Evolutionary conservation across 2,329 filamentous ascomycete genomes (phyloP).

Genomic region (Eurotiales sp.): DNA sequence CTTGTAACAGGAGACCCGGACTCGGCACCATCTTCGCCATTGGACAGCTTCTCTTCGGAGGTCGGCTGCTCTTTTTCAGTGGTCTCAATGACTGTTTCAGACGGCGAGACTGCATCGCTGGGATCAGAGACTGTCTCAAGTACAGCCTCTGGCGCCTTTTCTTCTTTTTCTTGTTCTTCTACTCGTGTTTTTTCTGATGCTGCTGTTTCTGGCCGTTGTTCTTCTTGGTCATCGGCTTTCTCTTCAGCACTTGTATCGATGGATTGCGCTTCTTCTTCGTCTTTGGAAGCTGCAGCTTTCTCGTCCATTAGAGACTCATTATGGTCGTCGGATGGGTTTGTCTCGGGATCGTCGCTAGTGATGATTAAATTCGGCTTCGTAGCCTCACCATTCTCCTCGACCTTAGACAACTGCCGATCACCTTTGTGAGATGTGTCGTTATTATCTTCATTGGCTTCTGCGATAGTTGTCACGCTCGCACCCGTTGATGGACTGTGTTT

Average conservation of each 20-base stretch:
- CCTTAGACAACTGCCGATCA: constrained; percentile 6
- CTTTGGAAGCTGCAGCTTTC: not conserved
- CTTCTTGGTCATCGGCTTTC: not conserved
- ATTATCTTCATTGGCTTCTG: constrained; percentile 78
- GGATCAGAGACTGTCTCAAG: not conserved
- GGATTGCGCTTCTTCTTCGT: no score
- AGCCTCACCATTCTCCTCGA: constrained; percentile 13
- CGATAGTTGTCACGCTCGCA: constrained; percentile 73
- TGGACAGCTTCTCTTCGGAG: not conserved
- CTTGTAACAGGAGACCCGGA: not conserved
- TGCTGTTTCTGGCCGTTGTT: not conserved
- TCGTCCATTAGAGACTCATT: not conserved
- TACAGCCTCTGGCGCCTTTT: not conserved
- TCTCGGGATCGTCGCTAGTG: not conserved
- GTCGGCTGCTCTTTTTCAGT: not conserved
- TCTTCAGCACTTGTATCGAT: not conserved
- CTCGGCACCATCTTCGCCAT: not conserved
- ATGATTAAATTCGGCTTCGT: not conserved
- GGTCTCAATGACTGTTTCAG: not conserved
- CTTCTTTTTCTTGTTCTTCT: not conserved
- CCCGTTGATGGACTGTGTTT: constrained; percentile 77
- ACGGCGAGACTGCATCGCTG: not conserved
- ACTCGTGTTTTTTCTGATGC: not conserved
- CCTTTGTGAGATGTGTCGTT: constrained; percentile 17
- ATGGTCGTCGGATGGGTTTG: not conserved